phyloP scores from a whole-genome alignment of 2,329 filamentous ascomycete species.

The Dactylella cylindrospora region DNA sequence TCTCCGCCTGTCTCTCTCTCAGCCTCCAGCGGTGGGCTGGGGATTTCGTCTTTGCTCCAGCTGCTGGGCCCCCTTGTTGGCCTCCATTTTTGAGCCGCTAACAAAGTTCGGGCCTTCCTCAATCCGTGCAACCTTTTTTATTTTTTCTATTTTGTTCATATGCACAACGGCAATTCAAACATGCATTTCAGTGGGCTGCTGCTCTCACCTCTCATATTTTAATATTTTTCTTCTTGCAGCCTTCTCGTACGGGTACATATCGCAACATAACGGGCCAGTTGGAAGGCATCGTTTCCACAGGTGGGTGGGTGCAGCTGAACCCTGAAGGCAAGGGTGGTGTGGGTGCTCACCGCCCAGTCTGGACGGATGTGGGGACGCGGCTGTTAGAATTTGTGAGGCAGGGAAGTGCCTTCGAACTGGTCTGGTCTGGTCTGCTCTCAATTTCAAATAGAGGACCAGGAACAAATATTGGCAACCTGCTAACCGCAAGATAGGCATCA shows the following conservation, averaged over 20 bases:
- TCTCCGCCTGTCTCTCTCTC: no score
- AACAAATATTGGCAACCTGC: conserved; percentile 5
- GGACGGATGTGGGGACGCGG: conserved; percentile 26
- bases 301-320: conserved; percentile 13
- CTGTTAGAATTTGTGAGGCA: conserved; percentile 18
- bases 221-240: neutral
- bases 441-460: conserved; percentile 39
- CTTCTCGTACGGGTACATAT: conserved; percentile 36
- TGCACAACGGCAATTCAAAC: no score
- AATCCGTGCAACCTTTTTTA: no score
- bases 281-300: conserved; percentile 12
- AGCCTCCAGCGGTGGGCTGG: no score
- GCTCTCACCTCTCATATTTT: no score
- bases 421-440: neutral
- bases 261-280: conserved; percentile 29
- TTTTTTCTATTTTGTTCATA: no score
- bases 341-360: conserved; percentile 10
- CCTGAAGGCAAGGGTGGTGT: conserved; percentile 10
- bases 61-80: no score
- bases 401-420: neutral
- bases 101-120: no score
- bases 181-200: no score
- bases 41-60: no score
- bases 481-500: conserved; percentile 17
- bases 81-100: no score